Percentiles rank a stretch among this genome's conserved stretches.
Evolutionary conservation across 2,329 filamentous ascomycete genomes (phyloP).

Genomic region (Cyphellophora europaea): DNA sequence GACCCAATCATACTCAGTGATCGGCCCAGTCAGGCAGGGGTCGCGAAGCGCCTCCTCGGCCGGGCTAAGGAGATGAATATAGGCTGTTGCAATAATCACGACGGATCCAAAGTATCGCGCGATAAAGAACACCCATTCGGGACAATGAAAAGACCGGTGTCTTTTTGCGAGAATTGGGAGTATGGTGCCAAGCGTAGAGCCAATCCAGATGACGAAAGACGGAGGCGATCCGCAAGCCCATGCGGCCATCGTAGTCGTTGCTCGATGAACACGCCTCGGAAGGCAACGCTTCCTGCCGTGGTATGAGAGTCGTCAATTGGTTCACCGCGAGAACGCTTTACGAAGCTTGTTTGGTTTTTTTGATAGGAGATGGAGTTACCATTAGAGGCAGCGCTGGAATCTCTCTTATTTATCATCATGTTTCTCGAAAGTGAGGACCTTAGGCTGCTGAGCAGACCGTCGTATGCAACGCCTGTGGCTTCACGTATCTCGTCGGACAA

Average conservation of each 20-base stretch:
- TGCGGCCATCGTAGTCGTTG: conserved; percentile 46
- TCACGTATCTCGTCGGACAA: too few species aligned
- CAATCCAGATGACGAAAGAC: conserved; percentile 36
- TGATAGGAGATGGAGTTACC: too few species aligned
- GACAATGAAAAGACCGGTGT: conserved; percentile 27
- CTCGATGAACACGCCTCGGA: too few species aligned
- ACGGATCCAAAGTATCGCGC: conserved; percentile 39
- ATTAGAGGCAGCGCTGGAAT: too few species aligned
- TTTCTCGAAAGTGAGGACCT: too few species aligned
- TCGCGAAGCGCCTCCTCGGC: conserved; percentile 67
- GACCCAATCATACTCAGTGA: conserved; percentile 68
- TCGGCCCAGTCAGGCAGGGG: conserved; percentile 55
- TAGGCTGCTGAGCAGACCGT: too few species aligned
- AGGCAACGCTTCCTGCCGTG: too few species aligned
- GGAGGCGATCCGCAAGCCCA: conserved; percentile 34
- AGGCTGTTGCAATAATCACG: conserved; percentile 38
- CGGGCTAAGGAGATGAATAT: conserved; percentile 39
- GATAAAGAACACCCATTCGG: conserved; percentile 36
- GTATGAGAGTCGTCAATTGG: too few species aligned
- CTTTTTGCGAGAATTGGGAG: conserved; percentile 40
- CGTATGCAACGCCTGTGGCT: too few species aligned
- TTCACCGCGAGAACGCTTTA: too few species aligned
- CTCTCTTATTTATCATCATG: too few species aligned
- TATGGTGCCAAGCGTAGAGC: conserved; percentile 32
- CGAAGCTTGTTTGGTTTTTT: too few species aligned